Evolutionary conservation across 2,329 filamentous ascomycete species (phyloP).

Genomic region (Aureobasidium musti): DNA sequence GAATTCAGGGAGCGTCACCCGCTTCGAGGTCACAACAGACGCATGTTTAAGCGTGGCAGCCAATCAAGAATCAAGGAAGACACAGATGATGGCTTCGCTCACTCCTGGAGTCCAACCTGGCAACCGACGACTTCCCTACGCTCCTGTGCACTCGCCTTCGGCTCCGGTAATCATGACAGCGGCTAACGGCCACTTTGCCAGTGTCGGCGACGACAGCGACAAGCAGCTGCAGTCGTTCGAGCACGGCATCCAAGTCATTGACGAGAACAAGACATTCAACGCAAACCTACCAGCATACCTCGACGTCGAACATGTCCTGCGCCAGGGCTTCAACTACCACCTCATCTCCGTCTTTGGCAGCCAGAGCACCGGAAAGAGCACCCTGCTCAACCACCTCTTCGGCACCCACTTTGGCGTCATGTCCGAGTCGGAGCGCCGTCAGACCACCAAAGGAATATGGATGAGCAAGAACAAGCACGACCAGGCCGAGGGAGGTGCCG

Average conservation of each 20-base stretch:
- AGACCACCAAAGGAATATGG: constrained; percentile 99
- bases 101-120: neutral
- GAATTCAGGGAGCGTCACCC: neutral
- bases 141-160: constrained; percentile 35
- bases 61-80: constrained; percentile 16
- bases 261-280: constrained; percentile 96
- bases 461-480: constrained; percentile 91
- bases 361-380: constrained; percentile 98
- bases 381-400: constrained; percentile 92
- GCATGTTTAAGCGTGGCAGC: constrained; percentile 24
- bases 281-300: constrained; percentile 80
- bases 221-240: constrained; percentile 71
- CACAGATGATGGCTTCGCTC: constrained; percentile 20
- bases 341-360: constrained; percentile 98
- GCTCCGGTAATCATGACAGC: constrained; percentile 51
- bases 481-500: constrained; percentile 49
- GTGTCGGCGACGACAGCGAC: constrained; percentile 64
- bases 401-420: constrained; percentile 97
- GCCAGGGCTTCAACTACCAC: constrained; percentile 97
- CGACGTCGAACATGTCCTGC: constrained; percentile 73
- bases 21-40: neutral
- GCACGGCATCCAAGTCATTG: constrained; percentile 95
- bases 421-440: constrained; percentile 88
- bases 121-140: constrained; percentile 27
- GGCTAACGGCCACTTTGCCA: constrained; percentile 74